Conservation (phyloP, 2,329 filamentous ascomycete genomes). For the Triangularia verruculosa region DNA sequence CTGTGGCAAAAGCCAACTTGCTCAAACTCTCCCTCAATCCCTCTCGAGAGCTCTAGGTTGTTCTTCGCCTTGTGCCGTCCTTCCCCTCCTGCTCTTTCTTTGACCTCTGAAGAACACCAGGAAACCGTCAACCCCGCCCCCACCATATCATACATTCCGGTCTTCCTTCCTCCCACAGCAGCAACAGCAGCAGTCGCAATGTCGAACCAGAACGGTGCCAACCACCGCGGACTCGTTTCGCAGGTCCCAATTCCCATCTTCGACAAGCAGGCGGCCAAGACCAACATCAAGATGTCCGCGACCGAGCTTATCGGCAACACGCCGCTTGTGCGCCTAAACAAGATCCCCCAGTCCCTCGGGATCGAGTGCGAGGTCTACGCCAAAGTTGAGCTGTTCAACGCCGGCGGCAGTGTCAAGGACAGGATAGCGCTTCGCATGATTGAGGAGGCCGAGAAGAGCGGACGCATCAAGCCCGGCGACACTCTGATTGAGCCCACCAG, state of each 20-base stretch:
- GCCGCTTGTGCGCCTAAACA: slow-evolving; percentile 91
- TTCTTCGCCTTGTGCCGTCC: neutral
- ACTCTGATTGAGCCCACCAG: slow-evolving; percentile 97
- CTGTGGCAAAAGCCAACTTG: neutral
- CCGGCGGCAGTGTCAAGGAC: slow-evolving; percentile 91
- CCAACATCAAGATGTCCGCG: slow-evolving; percentile 49
- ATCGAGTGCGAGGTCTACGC: slow-evolving; percentile 87
- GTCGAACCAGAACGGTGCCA: slow-evolving; percentile 14
- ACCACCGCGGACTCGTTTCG: slow-evolving; percentile 9
- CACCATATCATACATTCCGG: slow-evolving; percentile 1
- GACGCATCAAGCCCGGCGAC: slow-evolving; percentile 94
- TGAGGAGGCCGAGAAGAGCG: slow-evolving; percentile 85
- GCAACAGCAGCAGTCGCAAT: slow-evolving; percentile 6
- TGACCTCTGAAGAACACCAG: neutral
- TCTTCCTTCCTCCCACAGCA: neutral
- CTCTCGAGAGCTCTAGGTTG: neutral
- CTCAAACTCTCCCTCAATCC: neutral
- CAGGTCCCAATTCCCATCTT: slow-evolving; percentile 19
- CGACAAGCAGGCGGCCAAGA: slow-evolving; percentile 19
- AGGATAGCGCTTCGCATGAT: slow-evolving; percentile 96
- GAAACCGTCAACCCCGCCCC: slow-evolving; percentile 8
- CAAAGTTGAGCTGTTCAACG: slow-evolving; percentile 91
- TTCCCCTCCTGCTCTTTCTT: neutral
- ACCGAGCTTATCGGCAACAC: slow-evolving; percentile 92
- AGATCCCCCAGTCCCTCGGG: slow-evolving; percentile 84